phyloP scores from a whole-genome alignment of 495 filamentous ascomycete genomes.

The Hypoxylon intermedium region DNA sequence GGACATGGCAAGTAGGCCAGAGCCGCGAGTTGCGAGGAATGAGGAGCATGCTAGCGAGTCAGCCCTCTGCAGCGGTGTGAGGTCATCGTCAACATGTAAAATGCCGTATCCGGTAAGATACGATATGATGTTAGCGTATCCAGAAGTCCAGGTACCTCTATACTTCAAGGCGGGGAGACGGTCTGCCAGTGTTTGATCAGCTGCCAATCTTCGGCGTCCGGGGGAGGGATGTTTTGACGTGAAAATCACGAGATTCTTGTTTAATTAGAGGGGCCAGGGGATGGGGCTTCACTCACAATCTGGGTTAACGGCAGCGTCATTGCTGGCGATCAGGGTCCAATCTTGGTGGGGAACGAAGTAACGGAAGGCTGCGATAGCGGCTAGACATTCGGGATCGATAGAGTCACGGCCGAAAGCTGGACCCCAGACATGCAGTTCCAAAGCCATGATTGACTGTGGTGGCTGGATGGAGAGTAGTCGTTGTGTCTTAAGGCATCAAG shows the following conservation, averaged over 20 bases:
- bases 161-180: slow-evolving; percentile 77
- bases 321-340: slow-evolving; percentile 80
- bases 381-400: slow-evolving; percentile 87
- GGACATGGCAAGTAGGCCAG: slow-evolving; percentile 75
- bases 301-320: slow-evolving; percentile 76
- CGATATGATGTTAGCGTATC: slow-evolving; percentile 75
- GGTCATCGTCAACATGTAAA: slow-evolving; percentile 64
- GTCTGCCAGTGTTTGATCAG: slow-evolving; percentile 55
- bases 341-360: slow-evolving; percentile 61
- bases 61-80: slow-evolving; percentile 70
- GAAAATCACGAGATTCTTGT: slow-evolving; percentile 32
- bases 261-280: slow-evolving; percentile 23
- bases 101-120: slow-evolving; percentile 70
- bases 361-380: slow-evolving; percentile 74
- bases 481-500: background rate
- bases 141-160: slow-evolving; percentile 66
- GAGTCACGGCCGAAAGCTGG: slow-evolving; percentile 87
- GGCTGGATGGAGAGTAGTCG: slow-evolving; percentile 30
- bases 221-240: slow-evolving; percentile 13
- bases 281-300: slow-evolving; percentile 64
- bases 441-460: slow-evolving; percentile 61
- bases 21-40: slow-evolving; percentile 68
- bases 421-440: slow-evolving; percentile 91
- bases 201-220: slow-evolving; percentile 8
- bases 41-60: slow-evolving; percentile 76